phyloP scores from a whole-genome alignment of 108 stramenopile genomes.

The Fragilariopsis cylindrus region DNA sequence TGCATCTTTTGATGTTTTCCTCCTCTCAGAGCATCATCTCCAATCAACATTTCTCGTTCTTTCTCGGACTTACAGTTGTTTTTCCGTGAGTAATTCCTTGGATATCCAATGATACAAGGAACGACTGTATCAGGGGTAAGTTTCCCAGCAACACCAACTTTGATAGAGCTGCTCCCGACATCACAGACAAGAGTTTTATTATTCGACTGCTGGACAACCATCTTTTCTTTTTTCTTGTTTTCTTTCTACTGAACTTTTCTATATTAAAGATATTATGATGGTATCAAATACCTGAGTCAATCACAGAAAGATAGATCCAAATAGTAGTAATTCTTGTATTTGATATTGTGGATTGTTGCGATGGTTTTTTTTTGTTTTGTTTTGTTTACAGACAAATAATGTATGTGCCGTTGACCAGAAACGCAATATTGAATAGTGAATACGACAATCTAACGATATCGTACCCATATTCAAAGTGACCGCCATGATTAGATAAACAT shows the following conservation, averaged over 20 bases:
- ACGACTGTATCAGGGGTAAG: constrained; percentile 12
- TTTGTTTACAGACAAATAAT: no score
- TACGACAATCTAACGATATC: no score
- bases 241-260: neutral
- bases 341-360: no score
- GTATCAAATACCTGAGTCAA: no score
- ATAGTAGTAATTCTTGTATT: no score
- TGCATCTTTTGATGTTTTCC: constrained; percentile 1
- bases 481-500: no score
- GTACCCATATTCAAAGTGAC: no score
- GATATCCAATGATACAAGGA: constrained; percentile 19
- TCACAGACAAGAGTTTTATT: constrained; percentile 24
- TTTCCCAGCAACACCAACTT: constrained; percentile 32
- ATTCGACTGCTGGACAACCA: neutral
- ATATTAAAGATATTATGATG: neutral
- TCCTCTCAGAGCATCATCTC: constrained; percentile 2
- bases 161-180: constrained; percentile 24
- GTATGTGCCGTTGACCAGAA: no score
- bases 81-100: neutral
- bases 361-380: no score
- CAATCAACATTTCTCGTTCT: constrained; percentile 18
- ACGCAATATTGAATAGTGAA: no score
- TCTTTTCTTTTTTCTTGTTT: neutral
- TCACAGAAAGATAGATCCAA: no score
- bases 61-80: neutral